Evolutionary conservation across 345 rosid species (phyloP), one percentile per base, ranked within the genome.

Genomic region (Eucalyptus regnans): DNA sequence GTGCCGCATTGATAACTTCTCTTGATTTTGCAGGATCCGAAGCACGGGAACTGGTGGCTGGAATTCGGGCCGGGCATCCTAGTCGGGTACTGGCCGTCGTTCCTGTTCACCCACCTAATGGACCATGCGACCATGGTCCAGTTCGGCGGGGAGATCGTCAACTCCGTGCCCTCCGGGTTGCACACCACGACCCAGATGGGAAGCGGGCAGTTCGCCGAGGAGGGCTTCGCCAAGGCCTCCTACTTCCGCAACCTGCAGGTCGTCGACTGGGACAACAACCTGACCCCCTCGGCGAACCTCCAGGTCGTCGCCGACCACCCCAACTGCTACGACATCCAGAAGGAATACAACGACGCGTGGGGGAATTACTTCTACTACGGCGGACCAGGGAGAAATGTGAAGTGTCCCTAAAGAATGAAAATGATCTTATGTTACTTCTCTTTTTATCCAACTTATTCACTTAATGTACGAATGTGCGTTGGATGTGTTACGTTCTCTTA

Each of bases 41-140:
- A 98, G 93, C 99, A 97, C 88, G 99, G 99, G 44, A 95, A 98
- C 88, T 98, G 99, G 99, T 98, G 99, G 99, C 93, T 98, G 76
- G 98, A 98, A 92, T 97, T 98, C 90, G 99, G 99, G 89, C 93
- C 96, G 3, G 99, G 99, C 56, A 89, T 95, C 11, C 90, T 98
- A 60, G 98, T 98, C 3, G 99, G 99, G 20, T 98, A 98, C 79
- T 98, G 99, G 99, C 99, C 99, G 2, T 93, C 98, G 20, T 91
- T 92, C 89, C 86, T 98, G 90, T 98, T 98, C 88, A 95, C 96
- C 3, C 99, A 96, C 92, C 92, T 98, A 12, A 94, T 93, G 71
- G 96, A 95, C 87, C 96, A 95, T 87, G 99, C 99, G 80, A 97
- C 95, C 87, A 97, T 98, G 99, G 96, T 98, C 16, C 99, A 98